Evolutionary conservation across 768 basidiomycete species (phyloP), one percentile per base, ranked within the genome.

Genomic region (Termitomyces sp.): DNA sequence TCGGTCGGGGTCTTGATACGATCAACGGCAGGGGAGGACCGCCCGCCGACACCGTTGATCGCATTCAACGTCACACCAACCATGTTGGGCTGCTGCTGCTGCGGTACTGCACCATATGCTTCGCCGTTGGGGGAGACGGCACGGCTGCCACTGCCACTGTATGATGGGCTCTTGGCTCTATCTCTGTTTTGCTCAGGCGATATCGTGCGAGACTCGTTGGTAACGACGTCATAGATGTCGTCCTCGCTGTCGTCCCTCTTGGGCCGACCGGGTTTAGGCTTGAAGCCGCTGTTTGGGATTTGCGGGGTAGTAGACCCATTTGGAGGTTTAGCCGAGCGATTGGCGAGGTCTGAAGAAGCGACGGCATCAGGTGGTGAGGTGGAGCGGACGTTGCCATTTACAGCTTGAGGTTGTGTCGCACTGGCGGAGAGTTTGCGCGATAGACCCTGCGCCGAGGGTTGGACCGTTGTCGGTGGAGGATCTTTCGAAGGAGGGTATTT

Each of bases 301-400:
- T 68, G 61, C 63, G 71, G 72, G 59, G 73, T 59, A 19, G 62
- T 55, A n/a, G 68, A n/a, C 1, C 79, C 80, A 61, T 81, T 84
- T 8, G 74, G 72, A 32, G 71, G 67, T 57, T 75, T 74, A 43
- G 64, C 66, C 2, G 77, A 69, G n/a, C 82, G 75, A 61, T 76
- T 78, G 6, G 77, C 67, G 4, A 88, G 88, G 34, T 84, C 85
- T 9, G 74, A 66, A 39, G 72, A 72, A 30, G 70, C 71, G 28
- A 72, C 68, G n/a, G 70, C 68, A 17, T 70, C 71, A 4, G 91
- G 88, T 1, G 91, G 88, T 2, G 91, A 92, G 73, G 82, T 79
- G 3, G 89, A 77, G 34, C 89, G 85, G 40, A 76, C 74, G 55
- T 70, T 75, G 37, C 57, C 59, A 37, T 64, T 62, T 42, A 61